Base-by-base conservation (phyloP, 305 asterid genomes). In the Petunia hybrid region DNA sequence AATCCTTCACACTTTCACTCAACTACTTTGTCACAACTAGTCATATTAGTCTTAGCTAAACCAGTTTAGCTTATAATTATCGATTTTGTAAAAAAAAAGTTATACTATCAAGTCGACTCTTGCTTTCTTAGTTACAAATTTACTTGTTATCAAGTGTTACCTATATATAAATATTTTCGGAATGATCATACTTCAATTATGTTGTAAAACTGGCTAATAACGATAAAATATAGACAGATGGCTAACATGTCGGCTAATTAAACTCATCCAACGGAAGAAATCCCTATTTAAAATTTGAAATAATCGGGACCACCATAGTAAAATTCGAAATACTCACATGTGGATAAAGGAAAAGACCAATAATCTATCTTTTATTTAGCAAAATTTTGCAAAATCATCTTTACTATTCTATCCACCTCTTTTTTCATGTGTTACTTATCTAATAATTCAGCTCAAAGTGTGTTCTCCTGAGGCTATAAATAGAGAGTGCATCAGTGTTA, bases 251-350 rank as follows among this genome's bases (percentile, higher is more conserved):
- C n/a, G 76, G 16, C 39, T 68, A 22, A 22, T 22, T 22, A 68
- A 68, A 68, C 57, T 43, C 76, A 16, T 68, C 22, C 7, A 45
- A 69, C 59, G 76, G 76, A 69, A 46, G 8, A 46, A 66, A 48
- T 2, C 13, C 39, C 6, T 7, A 8, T 73, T 73, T 5, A 73
- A 68, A 74, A 36, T 74, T 74, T 74, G 79, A 73, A 74, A 74
- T 2, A 13, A 38, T 74, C 8, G 79, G 79, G 79, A 74, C 79
- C 79, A 74, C 64, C 38, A 74, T 16, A 22, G 76, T 43, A 69
- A 22, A 22, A 22, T 22, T 22, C 76, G 35, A 51, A 74, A 35
- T 51, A 74, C 38, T 74, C 79, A 74, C 65, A 74, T 74, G 45
- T 63, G 48, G 55, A 48, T 74, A 51, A 51, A 48, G 63, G 64